Evolutionary conservation across 305 asterid genomes (phyloP), one percentile per base, ranked within the genome.

Genomic region (Fraxinus paxiana): DNA sequence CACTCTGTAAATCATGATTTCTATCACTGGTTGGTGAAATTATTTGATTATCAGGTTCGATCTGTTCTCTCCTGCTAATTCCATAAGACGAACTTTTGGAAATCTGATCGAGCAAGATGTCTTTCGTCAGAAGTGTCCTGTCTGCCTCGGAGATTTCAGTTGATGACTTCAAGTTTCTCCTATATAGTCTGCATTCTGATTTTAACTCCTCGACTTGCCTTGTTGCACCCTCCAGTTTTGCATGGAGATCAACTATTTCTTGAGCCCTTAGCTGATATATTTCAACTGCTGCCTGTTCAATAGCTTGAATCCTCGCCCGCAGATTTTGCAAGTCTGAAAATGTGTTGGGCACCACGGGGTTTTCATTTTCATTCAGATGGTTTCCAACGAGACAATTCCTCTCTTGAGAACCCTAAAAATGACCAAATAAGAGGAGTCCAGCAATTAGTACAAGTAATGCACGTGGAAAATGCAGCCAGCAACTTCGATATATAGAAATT

Each of bases 61-160:
- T 79, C 46, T 87, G 88, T 83, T 89, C 93, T 85, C 89, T 89
- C 87, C 82, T 90, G 89, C 91, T 89, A 88, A 82, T 86, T 80
- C 89, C 87, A 77, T 88, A 80, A 26, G 97, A 87, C 10, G 99
- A 90, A 85, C 91, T 87, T 73, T 93, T 96, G 2, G 98, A 93
- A 74, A 87, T 73, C 84, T 92, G 98, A 85, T 96, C 99, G 76
- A 94, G 99, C 89, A 94, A 86, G 3, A 96, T 96, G 81, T 96
- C 99, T 86, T 96, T 96, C 15, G 98, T 91, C 86, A 92, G 75
- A 71, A 91, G 90, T 71, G 89, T 82, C 28, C 77, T 87, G 38
- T 93, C 98, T 35, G 81, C 94, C 88, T 91, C 97, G 4, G 87
- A 84, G 87, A 91, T 90, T 85, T 92, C 98, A 22, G 96, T 88